Base-by-base conservation (phyloP, 2,329 filamentous ascomycete genomes). In the Hirsutella rhossiliensis region DNA sequence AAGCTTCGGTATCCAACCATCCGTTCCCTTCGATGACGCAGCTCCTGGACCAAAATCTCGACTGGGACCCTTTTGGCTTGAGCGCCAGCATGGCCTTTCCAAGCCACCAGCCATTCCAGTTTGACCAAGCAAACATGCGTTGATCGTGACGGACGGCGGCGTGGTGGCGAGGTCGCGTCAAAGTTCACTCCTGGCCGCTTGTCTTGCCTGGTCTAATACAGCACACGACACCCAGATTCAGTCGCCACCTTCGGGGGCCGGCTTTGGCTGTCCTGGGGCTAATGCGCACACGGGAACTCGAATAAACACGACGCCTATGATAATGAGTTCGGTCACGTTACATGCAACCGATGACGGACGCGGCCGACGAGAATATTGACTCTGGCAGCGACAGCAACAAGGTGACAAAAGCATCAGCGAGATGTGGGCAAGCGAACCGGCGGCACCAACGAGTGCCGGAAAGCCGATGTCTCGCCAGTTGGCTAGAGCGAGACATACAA, bases 51-150 rank as follows among this genome's bases (percentile, higher is more conserved):
- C 84, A 88, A 17, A 86, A 88, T 66, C 71, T 94, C 41, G 89
- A 96, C 59, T 87, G 88, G 63, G 89, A 96, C 62, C 90, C 90
- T 1, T 97, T 96, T 56, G 89, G 89, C 12, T 71, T 96, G 43
- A 90, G 85, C 47, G 89, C 89, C 31, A 94, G 87, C 65, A 95
- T 95, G 90, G 86, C 90, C 52, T 95, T 95, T 56, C 88, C 88
- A 11, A 85, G 83, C 2, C 84, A 86, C 2, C 84, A 86, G 45
- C 82, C 84, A 41, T 92, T 89, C 62, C 78, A 80, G 42, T 87
- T 87, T 59, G 78, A 82, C 49, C 77, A 76, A 41, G 69, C 72
- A 59, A 76, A 75, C 52, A 73, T 69, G 61, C 59, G 66, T 50
- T 69, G 62, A 58, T 15, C 31, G 28, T 32, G n/a, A 28, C 23